Conservation (phyloP, 352 stramenopile genomes). For the Pythium brachiatum region DNA sequence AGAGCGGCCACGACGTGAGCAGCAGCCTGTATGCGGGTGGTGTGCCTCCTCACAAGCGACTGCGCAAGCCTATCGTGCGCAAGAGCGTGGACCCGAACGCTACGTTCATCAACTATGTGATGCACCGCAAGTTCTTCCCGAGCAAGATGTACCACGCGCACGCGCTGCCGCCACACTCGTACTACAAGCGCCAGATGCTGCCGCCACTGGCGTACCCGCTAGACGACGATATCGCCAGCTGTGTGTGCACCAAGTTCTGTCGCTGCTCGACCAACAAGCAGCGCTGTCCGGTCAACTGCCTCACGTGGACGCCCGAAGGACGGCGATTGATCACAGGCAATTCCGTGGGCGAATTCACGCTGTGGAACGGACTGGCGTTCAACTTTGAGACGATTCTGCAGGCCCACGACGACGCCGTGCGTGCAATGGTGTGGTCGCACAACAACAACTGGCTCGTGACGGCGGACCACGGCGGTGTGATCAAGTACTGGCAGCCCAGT, state of each 20-base stretch:
- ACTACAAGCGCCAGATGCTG: slow-evolving; percentile 85
- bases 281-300: slow-evolving; percentile 89
- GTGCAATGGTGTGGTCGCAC: slow-evolving; percentile 90
- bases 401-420: slow-evolving; percentile 84
- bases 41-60: slow-evolving; percentile 73
- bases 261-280: slow-evolving; percentile 90
- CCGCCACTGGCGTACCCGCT: slow-evolving; percentile 58
- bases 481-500: slow-evolving; percentile 92
- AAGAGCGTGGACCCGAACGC: slow-evolving; percentile 86
- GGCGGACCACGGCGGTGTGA: slow-evolving; percentile 86
- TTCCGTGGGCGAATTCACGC: slow-evolving; percentile 96
- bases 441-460: slow-evolving; percentile 91
- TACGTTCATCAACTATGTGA: slow-evolving; percentile 83
- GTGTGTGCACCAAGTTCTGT: slow-evolving; percentile 86
- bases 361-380: slow-evolving; percentile 98
- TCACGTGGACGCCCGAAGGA: slow-evolving; percentile 95
- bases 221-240: slow-evolving; percentile 70
- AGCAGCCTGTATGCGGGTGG: slow-evolving; percentile 63
- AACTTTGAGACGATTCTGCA: slow-evolving; percentile 97
- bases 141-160: slow-evolving; percentile 45
- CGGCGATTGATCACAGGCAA: slow-evolving; percentile 95
- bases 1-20: slow-evolving; percentile 74
- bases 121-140: slow-evolving; percentile 65
- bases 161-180: slow-evolving; percentile 72
- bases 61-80: slow-evolving; percentile 85